A percentile compares a stretch with the other conserved stretches of the same genome.
phyloP scores from a whole-genome alignment of 2,329 filamentous ascomycete genomes.

The Nemania serpens region DNA sequence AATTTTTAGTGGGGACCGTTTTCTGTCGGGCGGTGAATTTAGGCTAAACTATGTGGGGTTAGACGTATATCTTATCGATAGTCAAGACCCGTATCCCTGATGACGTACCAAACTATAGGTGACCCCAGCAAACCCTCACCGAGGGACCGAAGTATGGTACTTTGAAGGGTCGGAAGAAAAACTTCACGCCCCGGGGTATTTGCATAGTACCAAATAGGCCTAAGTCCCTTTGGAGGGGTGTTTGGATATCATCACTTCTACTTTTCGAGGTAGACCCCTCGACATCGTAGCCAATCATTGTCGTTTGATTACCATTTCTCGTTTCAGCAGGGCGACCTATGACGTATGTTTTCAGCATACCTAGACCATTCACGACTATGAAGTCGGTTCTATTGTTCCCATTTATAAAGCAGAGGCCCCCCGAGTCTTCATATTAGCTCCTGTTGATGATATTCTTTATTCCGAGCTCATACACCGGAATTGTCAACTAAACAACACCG shows the following conservation, averaged over 20 bases:
- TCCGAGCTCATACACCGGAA: not conserved
- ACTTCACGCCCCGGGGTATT: too few relatives aligned
- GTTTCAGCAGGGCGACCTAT: conserved; percentile 1
- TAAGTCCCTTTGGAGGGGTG: too few relatives aligned
- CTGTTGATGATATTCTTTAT: not conserved
- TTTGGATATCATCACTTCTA: too few relatives aligned
- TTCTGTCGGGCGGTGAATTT: conserved; percentile 38
- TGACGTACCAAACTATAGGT: not conserved
- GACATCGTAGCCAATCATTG: conserved; percentile 13
- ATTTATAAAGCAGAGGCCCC: not conserved
- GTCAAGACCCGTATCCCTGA: not conserved
- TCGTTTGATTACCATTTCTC: conserved; percentile 7
- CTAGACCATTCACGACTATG: not conserved
- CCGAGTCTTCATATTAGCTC: not conserved
- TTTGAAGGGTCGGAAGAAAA: too few relatives aligned
- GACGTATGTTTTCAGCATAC: conserved; percentile 12
- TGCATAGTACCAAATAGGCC: too few relatives aligned
- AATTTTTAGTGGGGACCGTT: conserved; percentile 37
- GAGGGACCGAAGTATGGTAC: too few relatives aligned
- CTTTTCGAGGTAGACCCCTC: too few relatives aligned
- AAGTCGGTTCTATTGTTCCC: not conserved
- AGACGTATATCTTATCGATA: not conserved
- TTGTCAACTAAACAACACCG: not conserved
- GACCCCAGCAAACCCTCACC: not conserved
- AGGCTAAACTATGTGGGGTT: conserved; percentile 23